Evolutionary conservation across 768 basidiomycete species (phyloP).

Genomic region (Agaricus blazei): DNA sequence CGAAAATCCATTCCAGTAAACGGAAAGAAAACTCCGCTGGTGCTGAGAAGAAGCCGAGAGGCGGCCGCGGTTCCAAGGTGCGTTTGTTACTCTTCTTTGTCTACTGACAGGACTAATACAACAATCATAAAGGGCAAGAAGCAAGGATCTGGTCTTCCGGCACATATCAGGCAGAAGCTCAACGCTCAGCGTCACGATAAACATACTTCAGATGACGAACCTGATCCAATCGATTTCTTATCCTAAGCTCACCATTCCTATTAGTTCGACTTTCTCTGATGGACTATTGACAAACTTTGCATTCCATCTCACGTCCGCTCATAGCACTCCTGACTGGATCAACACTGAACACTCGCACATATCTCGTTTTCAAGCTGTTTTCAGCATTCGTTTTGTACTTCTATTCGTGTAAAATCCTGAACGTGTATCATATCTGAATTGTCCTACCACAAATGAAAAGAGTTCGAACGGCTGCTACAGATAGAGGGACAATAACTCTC

Average conservation of each 20-base stretch:
- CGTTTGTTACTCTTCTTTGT: too few species aligned
- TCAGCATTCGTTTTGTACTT: neutral
- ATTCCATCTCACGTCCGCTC: neutral
- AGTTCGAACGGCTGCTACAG: too few species aligned
- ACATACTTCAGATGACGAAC: slow-evolving; percentile 26
- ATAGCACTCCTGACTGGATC: neutral
- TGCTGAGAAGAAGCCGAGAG: neutral
- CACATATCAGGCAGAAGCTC: neutral
- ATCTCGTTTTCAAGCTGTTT: neutral
- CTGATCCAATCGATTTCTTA: slow-evolving; percentile 43
- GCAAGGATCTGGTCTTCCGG: neutral
- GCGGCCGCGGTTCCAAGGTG: slow-evolving; percentile 1
- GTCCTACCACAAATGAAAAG: too few species aligned
- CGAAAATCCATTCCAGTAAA: slow-evolving; percentile 19
- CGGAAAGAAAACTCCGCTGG: slow-evolving; percentile 28
- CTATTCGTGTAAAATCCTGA: neutral
- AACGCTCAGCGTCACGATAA: neutral
- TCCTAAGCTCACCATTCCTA: slow-evolving; percentile 16
- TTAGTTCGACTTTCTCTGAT: too few species aligned
- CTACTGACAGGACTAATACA: neutral
- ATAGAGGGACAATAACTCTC: too few species aligned
- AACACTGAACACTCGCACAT: neutral
- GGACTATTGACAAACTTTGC: neutral
- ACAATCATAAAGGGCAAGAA: neutral
- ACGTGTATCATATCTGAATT: too few species aligned